These are phyloP conservation scores for Dendrobium officinale DNA, from an alignment of 106 monocot species.

Conservation along the genomic window DNA sequence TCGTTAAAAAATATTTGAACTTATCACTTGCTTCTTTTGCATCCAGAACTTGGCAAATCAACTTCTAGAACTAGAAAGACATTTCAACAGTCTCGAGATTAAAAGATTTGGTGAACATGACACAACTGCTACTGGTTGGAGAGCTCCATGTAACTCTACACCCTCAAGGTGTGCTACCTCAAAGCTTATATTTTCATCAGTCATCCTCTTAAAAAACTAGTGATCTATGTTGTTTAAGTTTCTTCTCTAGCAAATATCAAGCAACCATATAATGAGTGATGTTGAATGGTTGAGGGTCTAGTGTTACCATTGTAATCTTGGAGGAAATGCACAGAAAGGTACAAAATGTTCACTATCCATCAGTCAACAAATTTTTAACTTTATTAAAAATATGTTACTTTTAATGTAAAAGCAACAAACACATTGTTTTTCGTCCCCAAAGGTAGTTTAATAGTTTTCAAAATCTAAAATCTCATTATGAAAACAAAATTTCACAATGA, in stretches of 20 bases:
- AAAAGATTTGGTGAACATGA: constrained; percentile 68
- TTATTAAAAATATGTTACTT: not conserved
- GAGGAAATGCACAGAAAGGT: not conserved
- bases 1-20: constrained; percentile 1
- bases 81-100: constrained; percentile 84
- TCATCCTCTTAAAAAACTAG: not conserved
- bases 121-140: constrained; percentile 28
- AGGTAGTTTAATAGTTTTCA: not conserved
- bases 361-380: not conserved
- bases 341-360: not conserved
- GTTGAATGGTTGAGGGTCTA: not conserved
- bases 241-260: not conserved
- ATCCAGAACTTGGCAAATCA: constrained; percentile 74
- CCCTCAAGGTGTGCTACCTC: constrained; percentile 42
- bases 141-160: constrained; percentile 23
- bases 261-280: not conserved
- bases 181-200: not conserved
- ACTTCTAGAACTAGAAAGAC: constrained; percentile 79
- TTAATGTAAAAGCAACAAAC: not conserved
- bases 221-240: not conserved
- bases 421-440: not conserved
- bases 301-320: not conserved
- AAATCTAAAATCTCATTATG: not conserved
- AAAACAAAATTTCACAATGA: not conserved
- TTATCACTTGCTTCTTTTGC: constrained; percentile 2